Conservation (phyloP, 352 stramenopile species). For the Phytophthora constricta region DNA sequence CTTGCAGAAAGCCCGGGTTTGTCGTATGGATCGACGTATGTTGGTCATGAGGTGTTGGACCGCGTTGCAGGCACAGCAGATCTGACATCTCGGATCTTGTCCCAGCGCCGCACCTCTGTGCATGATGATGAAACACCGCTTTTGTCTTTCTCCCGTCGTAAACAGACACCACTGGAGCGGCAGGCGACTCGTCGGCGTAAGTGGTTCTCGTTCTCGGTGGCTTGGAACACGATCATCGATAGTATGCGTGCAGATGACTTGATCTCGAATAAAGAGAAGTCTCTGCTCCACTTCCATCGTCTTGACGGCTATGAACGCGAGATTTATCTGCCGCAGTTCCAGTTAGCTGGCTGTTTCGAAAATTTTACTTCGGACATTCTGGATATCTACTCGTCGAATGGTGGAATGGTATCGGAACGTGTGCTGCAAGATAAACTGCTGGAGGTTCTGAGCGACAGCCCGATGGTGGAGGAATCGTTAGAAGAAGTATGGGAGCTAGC, state of each 20-base stretch:
- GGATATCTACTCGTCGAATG: conserved; percentile 71
- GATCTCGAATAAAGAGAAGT: conserved; percentile 89
- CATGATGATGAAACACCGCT: conserved; percentile 78
- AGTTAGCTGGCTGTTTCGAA: conserved; percentile 97
- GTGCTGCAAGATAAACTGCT: conserved; percentile 85
- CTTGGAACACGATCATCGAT: conserved; percentile 98
- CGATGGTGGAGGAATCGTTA: conserved; percentile 92
- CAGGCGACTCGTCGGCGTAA: conserved; percentile 96
- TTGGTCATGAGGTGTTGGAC: conserved; percentile 69
- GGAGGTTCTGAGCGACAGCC: conserved; percentile 74
- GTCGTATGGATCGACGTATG: conserved; percentile 56
- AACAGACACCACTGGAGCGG: conserved; percentile 79
- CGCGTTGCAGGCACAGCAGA: conserved; percentile 50
- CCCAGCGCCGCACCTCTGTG: conserved; percentile 39
- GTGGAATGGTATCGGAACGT: conserved; percentile 69
- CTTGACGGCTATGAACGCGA: conserved; percentile 96
- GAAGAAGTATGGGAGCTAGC: conserved; percentile 98
- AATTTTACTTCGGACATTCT: conserved; percentile 81
- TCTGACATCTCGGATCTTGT: conserved; percentile 33
- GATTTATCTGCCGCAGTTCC: conserved; percentile 98
- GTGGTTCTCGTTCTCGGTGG: conserved; percentile 98
- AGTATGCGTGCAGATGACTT: conserved; percentile 94
- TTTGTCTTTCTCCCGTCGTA: conserved; percentile 86
- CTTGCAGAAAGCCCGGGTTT: conserved; percentile 43
- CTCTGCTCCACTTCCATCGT: conserved; percentile 96